Evolutionary conservation across 2,329 filamentous ascomycete genomes (phyloP), one percentile per base, ranked within the genome.

Genomic region (Clonostachys sp.): DNA sequence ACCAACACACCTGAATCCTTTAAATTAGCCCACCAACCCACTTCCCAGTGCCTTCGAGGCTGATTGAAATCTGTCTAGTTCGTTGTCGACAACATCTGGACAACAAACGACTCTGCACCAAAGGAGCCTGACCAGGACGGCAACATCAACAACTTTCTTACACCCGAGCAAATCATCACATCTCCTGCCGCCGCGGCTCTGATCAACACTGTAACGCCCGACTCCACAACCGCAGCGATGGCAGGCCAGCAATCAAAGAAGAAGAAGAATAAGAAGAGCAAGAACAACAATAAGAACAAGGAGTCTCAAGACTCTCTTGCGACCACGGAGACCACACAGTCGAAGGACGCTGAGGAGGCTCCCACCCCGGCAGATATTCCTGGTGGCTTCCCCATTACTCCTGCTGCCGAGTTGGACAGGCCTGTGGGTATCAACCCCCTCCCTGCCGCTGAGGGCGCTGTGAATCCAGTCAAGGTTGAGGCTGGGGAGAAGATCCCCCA

Each of bases 121-220:
- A 85, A 87, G 70, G 91, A 96, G 71, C 81, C 83, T 61, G 92
- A 96, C 75, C 78, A 80, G 55, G 77, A 84, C 60, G 87, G 88
- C 60, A 96, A 92, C 78, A 76, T 91, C 59, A 97, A 97, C 79
- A 97, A 97, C 81, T 83, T 96, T 54, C 80, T 99, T 48, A 80
- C 81, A 39, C 83, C 87, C 49, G 81, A 90, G 53, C 79, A 89
- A 61, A 86, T 96, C 46, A 56, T 66, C 51, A 66, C 65, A 55
- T 65, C 71, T 54, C 59, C 62, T 44, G 69, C 73, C 45, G 62
- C 75, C 48, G 70, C 74, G 41, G 71, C 77, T 49, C 68, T 79
- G 50, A 78, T 87, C 64, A 88, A 83, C 56, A 84, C 83, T 45
- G 85, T 81, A 50, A 78, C 81, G 35, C 86, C 89, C 48, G 75